Conservation (phyloP, 345 rosid species). For the Melastoma malabathricum region DNA sequence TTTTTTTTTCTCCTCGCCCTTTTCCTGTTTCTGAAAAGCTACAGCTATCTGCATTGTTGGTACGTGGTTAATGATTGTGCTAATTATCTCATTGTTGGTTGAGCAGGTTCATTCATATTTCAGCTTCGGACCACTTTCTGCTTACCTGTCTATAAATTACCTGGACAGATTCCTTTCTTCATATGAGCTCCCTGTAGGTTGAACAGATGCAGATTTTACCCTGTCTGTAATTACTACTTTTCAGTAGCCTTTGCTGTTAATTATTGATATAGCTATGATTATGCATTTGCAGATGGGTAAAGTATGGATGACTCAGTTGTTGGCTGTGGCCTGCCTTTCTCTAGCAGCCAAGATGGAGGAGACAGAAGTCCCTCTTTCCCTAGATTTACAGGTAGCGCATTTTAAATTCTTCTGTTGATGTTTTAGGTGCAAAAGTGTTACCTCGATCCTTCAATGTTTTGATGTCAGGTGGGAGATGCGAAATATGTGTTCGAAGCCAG, state of each 20-base stretch:
- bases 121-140: constrained; percentile 57
- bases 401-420: constrained; percentile 1
- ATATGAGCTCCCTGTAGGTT: constrained; percentile 54
- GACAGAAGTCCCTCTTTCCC: constrained; percentile 40
- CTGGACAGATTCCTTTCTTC: constrained; percentile 67
- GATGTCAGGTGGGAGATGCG: constrained; percentile 35
- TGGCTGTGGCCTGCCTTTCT: constrained; percentile 67
- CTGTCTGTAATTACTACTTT: not conserved
- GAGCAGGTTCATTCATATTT: constrained; percentile 52
- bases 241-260: not conserved
- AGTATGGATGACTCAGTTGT: constrained; percentile 53
- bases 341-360: constrained; percentile 74
- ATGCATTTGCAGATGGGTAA: constrained; percentile 40
- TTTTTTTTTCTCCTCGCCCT: too few species aligned
- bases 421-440: not conserved
- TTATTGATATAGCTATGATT: not conserved
- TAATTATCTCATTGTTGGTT: constrained; percentile 11
- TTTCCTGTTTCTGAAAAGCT: too few species aligned
- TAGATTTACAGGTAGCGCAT: constrained; percentile 51
- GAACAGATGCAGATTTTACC: not conserved
- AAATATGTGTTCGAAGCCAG: constrained; percentile 49
- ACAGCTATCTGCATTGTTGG: too few species aligned
- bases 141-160: constrained; percentile 43
- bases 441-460: not conserved
- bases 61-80: constrained; percentile 7